Evolutionary conservation across 2,329 filamentous ascomycete genomes (phyloP).

Genomic region (Colletotrichum zoysiae): DNA sequence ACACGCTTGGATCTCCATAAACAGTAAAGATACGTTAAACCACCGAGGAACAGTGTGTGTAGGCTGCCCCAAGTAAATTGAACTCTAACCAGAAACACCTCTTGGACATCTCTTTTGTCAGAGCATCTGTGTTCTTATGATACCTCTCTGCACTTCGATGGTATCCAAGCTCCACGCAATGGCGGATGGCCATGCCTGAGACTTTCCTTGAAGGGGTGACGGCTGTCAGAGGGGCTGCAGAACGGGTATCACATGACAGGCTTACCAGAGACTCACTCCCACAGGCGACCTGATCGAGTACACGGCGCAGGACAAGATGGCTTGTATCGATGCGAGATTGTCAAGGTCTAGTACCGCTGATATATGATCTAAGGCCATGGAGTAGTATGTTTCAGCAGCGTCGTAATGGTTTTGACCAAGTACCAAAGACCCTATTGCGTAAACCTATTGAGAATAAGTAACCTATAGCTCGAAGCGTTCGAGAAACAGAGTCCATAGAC

Average conservation of each 20-base stretch:
- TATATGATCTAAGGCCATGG: slow-evolving; percentile 43
- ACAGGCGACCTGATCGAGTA: slow-evolving; percentile 49
- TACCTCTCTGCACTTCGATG: slow-evolving; percentile 47
- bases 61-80: slow-evolving; percentile 50
- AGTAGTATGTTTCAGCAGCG: slow-evolving; percentile 37
- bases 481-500: not conserved
- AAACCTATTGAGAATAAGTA: slow-evolving; percentile 24
- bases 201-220: slow-evolving; percentile 45
- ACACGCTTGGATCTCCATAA: slow-evolving; percentile 25
- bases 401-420: slow-evolving; percentile 27
- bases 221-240: not conserved
- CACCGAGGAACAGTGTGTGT: slow-evolving; percentile 52
- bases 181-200: slow-evolving; percentile 51
- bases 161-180: slow-evolving; percentile 53
- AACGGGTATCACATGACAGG: not conserved
- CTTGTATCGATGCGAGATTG: slow-evolving; percentile 51
- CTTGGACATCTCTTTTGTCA: slow-evolving; percentile 49
- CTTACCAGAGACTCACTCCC: slow-evolving; percentile 48
- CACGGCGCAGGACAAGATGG: slow-evolving; percentile 49
- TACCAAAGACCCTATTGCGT: slow-evolving; percentile 42
- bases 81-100: slow-evolving; percentile 49
- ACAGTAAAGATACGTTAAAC: slow-evolving; percentile 51
- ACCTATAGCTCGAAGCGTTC: not conserved
- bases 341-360: slow-evolving; percentile 44
- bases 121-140: slow-evolving; percentile 31